Evolutionary conservation across 371 early-diverging fungal genomes (phyloP), one percentile per base, ranked within the genome.

Genomic region (Parasitella parasitica): DNA sequence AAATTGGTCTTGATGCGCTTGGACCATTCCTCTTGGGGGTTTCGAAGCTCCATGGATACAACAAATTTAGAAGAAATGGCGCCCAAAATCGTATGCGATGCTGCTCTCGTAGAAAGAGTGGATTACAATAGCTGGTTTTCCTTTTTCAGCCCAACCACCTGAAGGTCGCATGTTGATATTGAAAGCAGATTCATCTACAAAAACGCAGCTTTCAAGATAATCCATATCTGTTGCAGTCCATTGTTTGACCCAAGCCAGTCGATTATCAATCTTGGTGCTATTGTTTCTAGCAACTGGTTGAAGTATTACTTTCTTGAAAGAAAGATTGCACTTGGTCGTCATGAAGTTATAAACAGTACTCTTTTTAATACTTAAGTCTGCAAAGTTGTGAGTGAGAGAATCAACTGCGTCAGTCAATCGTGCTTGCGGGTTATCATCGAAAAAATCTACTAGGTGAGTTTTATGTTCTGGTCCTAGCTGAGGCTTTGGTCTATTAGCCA

Each of bases 1-100:
- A 3, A 30, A 30, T 30, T 8, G 30, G 8, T 30, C 30, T 3
- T 30, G 30, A 30, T 30, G 30, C 30, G 30, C 30, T 30, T 30
- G 30, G 30, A 30, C 3, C 30, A 30, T 30, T 30, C 30, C 30
- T 30, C 30, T 30, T 30, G 30, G 30, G 30, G 8, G 30, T 30
- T 30, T 30, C 30, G 30, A 30, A 30, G 8, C 30, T 30, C 30
- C 30, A 30, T 30, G n/a, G n/a, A n/a, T n/a, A n/a, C 30, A 30
- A 53, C 66, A 66, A 43, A 66, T 53, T 66, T 66, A 32, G 56
- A 16, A 39, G 66, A 65, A 49, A 65, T 65, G 48, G 57, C 61
- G 27, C 57, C 53, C 20, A 59, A 64, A 36, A 59, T 54, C 9
- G 32, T 64, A 64, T 64, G 59, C 43, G 65, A 50, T 64, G 39